Base-by-base conservation (phyloP, 2,329 filamentous ascomycete genomes). In the Fusarium algeriense region DNA sequence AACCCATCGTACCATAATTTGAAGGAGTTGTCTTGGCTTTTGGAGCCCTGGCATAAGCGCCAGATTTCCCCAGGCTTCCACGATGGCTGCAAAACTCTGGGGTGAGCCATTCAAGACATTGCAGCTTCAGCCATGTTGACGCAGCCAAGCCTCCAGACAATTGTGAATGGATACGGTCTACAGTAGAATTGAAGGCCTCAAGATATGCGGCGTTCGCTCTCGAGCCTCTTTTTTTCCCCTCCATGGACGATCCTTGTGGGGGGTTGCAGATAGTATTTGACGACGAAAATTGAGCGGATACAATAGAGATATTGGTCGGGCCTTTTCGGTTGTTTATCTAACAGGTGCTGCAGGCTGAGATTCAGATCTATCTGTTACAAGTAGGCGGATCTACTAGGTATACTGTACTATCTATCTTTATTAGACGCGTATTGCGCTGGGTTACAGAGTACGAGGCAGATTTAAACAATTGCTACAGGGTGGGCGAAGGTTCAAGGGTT, bases 31-130 rank as follows among this genome's bases (percentile, higher is more conserved):
- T 50, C 64, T 71, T 68, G 67, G 57, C 63, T 67, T 12, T 41
- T 28, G 35, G 49, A 49, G 60, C 55, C 69, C 52, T 58, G 43
- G 44, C 50, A 65, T 64, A 69, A 60, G 64, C 60, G 38, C 8
- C 43, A 67, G 69, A 65, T 69, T 70, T 70, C 69, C 53, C 69
- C 69, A 66, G 62, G 56, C 69, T 56, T 66, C 50, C 32, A 48
- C 40, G 30, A n/a, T 38, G 23, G 54, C 30, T 71, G 55, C 64
- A 69, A 64, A 53, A 72, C 44, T 57, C 69, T 67, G 69, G 69
- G 65, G 69, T 70, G 65, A 70, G 46, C 54, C 52, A 59, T 52
- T 38, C 32, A 52, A 26, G 20, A 14, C 2, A 6, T 34, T 19
- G 38, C 60, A 69, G 19, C 52, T 61, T 65, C 55, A 60, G 32